These are phyloP conservation scores for Arabidopsis thaliana DNA, from an alignment of 345 rosid species.

Conservation along the genomic window DNA sequence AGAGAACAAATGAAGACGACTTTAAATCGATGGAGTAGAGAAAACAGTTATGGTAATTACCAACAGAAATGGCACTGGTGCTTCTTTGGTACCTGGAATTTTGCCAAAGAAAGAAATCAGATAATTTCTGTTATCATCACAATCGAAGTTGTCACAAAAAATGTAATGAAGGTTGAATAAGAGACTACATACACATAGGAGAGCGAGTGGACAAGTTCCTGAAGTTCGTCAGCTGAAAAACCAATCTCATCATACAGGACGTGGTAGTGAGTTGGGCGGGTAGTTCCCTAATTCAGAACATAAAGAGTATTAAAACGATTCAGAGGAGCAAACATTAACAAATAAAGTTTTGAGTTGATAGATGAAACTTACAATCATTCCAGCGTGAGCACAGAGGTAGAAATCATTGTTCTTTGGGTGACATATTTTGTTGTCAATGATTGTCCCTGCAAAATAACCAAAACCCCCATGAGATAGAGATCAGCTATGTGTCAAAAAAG, in stretches of 20 bases:
- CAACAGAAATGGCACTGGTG: constrained; percentile 46
- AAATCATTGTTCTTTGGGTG: constrained; percentile 48
- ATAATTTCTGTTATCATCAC: neutral
- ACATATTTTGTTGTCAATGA: constrained; percentile 44
- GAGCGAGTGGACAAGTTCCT: constrained; percentile 46
- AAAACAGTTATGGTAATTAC: constrained; percentile 19
- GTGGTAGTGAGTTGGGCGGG: constrained; percentile 49
- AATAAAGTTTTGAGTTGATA: neutral
- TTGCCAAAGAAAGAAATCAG: neutral
- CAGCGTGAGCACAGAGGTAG: constrained; percentile 47
- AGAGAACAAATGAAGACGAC: neutral
- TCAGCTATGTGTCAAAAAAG: neutral
- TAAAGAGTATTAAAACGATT: neutral
- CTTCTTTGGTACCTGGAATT: constrained; percentile 47
- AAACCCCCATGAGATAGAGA: constrained; percentile 10
- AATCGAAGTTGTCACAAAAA: neutral
- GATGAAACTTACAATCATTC: constrained; percentile 46
- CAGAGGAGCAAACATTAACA: constrained; percentile 10
- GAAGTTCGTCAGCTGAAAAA: constrained; percentile 46
- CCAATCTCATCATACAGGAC: constrained; percentile 45
- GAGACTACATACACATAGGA: constrained; percentile 45
- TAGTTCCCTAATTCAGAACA: constrained; percentile 42
- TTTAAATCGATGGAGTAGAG: neutral
- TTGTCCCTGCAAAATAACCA: constrained; percentile 39
- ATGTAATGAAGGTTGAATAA: constrained; percentile 15